Conservation (phyloP, 2,329 filamentous ascomycete species). For the Hymenoscyphus scutula region DNA sequence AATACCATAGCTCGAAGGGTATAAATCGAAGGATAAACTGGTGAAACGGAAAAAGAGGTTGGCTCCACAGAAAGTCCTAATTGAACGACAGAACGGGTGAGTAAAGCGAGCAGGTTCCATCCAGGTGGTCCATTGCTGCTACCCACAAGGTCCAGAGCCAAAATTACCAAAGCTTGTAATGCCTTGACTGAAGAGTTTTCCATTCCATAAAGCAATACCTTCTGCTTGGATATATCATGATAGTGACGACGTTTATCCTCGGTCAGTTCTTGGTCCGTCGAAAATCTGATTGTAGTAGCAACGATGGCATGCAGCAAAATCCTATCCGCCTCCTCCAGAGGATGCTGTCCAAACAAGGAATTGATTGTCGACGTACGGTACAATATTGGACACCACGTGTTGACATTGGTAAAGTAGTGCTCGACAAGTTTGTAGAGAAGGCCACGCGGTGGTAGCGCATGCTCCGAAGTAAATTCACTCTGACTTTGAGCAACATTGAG, state of each 20-base stretch:
- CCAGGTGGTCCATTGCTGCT: constrained; percentile 86
- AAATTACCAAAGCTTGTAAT: constrained; percentile 80
- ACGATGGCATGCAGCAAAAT: constrained; percentile 86
- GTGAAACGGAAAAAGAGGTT: constrained; percentile 74
- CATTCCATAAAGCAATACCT: constrained; percentile 81
- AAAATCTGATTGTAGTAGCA: constrained; percentile 82
- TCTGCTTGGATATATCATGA: constrained; percentile 78
- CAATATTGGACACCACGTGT: constrained; percentile 86
- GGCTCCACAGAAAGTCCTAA: constrained; percentile 80
- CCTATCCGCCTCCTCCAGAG: constrained; percentile 76
- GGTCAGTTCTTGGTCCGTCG: constrained; percentile 70
- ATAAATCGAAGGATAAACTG: constrained; percentile 81
- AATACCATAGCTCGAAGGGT: constrained; percentile 82
- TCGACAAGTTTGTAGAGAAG: constrained; percentile 70
- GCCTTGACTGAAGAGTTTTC: constrained; percentile 88
- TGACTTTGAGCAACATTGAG: constrained; percentile 50
- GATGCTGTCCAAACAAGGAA: constrained; percentile 73
- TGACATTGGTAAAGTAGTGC: constrained; percentile 76
- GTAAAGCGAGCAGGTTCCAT: constrained; percentile 88
- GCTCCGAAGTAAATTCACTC: constrained; percentile 52
- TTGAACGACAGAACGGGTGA: constrained; percentile 85
- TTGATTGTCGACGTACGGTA: constrained; percentile 81
- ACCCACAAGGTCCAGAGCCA: constrained; percentile 81
- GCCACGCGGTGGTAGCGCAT: constrained; percentile 72
- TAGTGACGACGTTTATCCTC: constrained; percentile 72